Evolutionary conservation across 2,329 filamentous ascomycete species (phyloP), one percentile per base, ranked within the genome.

Genomic region (Plenodomus tracheiphilus): DNA sequence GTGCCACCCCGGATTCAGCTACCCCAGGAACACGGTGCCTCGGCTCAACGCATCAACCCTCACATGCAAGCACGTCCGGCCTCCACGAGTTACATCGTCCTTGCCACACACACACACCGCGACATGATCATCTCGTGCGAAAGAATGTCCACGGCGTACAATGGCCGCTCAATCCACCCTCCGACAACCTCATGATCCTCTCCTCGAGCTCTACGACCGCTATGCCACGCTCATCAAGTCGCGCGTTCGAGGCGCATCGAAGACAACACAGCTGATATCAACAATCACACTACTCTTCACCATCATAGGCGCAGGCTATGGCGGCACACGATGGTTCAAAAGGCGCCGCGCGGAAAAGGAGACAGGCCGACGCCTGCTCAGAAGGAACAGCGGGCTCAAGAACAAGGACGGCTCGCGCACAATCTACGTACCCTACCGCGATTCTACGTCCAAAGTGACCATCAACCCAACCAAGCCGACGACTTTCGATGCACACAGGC

Each of bases 401-500:
- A 91, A 93, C 63, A 97, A 97, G 75, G 94, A 97, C 78, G 94
- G 94, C 41, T 93, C 91, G 41, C 83, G 94, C 46, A 96, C 91
- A 13, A 94, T 99, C 49, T 97, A 94, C 68, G 94, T 99, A 21
- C 92, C 93, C 2, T 94, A 96, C 74, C 91, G 90, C 72, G 84
- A 91, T 59, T 81, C 85, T 45, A 96, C 91, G 2, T 88, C 91
- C 59, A 96, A 95, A 72, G 93, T 99, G 40, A 87, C 88, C 48
- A 97, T 99, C 56, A 81, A 90, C 68, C 87, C 88, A 5, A 99
- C 92, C 21, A 97, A 97, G 69, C 84, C 86, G 17, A 88, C 93
- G 30, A 99, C 94, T 0, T 99, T 97, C 69, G 93, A 99, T 79
- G 95, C 94, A 5, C 94, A 99, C 75, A 84, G 94, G 22, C 83